These are phyloP conservation scores for Saturnispora gosingensis DNA, from an alignment of 805 yeast genomes.

Conservation along the genomic window DNA sequence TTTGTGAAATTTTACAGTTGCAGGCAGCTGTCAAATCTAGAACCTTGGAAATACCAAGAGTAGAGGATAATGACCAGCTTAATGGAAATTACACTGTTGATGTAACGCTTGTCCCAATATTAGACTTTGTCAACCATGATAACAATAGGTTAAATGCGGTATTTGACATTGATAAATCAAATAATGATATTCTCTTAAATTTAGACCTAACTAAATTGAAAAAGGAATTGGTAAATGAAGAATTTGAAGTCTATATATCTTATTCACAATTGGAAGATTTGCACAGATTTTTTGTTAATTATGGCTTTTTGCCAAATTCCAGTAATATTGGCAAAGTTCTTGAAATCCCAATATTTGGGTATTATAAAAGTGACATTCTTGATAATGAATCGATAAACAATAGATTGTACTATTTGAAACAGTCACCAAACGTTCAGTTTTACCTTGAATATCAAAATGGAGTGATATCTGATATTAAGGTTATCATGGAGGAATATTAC, in stretches of 20 bases:
- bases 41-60: conserved; percentile 51
- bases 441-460: conserved; percentile 19
- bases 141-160: conserved; percentile 37
- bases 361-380: conserved; percentile 9
- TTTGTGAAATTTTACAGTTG: conserved; percentile 16
- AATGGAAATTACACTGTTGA: conserved; percentile 37
- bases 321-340: conserved; percentile 15
- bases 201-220: conserved; percentile 15
- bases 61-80: conserved; percentile 15
- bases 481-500: conserved; percentile 27
- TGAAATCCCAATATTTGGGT: conserved; percentile 31
- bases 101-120: conserved; percentile 51
- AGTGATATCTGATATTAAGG: conserved; percentile 13
- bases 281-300: conserved; percentile 30
- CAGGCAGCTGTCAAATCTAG: conserved; percentile 46
- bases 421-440: conserved; percentile 34
- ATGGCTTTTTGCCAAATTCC: conserved; percentile 39
- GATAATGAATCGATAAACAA: conserved; percentile 8
- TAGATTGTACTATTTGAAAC: conserved; percentile 26
- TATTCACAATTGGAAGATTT: conserved; percentile 38
- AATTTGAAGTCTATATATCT: conserved; percentile 34
- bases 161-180: conserved; percentile 48
- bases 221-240: neutral
- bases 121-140: conserved; percentile 62
- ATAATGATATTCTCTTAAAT: conserved; percentile 35